Base-by-base conservation (phyloP, 805 yeast species). In the Sungouiozyma ichnusensis region DNA sequence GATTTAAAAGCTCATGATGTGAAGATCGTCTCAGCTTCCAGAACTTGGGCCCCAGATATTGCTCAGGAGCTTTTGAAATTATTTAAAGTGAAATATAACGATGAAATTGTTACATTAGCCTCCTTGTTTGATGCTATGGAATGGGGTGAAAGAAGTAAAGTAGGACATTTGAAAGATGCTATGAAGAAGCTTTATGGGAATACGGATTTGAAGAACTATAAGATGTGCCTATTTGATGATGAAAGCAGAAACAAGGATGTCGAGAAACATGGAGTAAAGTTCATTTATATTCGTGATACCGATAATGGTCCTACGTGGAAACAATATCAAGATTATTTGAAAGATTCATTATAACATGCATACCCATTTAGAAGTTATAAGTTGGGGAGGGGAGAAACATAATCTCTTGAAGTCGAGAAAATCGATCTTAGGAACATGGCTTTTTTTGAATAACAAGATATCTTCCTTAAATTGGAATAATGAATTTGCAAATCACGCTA, bases 161-260 rank as follows among this genome's bases (percentile, higher is more conserved):
- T 68, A 15, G 75, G 72, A 11, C 72, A 76, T 47, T 62, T 74
- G 17, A 67, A 66, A 20, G 87, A 81, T 54, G 76, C 84, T 33
- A 65, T 77, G 4, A 62, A 67, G 40, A 69, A 68, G 11, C 62
- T 79, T 16, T 69, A 69, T 13, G 60, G 76, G 8, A 66, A 66
- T 18, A 69, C 55, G 33, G 79, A 79, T 33, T 70, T 84, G 65
- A 60, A 71, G n/a, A 64, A 65, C 2, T 41, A 55, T 13, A 53
- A 53, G 8, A 56, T 62, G 15, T 66, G 75, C 16, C 52, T 83
- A 43, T 86, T 76, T 53, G 95, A 86, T 55, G 95, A 86, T 58
- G 95, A 86, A 59, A 53, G 63, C 42, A 69, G 95, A 48, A 86
- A 86, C 54, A 71, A 64, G 46, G 95, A 86, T 50, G 95, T 86